Base-by-base conservation (phyloP, 257 asterid species). In the Fraxinus anomala region DNA sequence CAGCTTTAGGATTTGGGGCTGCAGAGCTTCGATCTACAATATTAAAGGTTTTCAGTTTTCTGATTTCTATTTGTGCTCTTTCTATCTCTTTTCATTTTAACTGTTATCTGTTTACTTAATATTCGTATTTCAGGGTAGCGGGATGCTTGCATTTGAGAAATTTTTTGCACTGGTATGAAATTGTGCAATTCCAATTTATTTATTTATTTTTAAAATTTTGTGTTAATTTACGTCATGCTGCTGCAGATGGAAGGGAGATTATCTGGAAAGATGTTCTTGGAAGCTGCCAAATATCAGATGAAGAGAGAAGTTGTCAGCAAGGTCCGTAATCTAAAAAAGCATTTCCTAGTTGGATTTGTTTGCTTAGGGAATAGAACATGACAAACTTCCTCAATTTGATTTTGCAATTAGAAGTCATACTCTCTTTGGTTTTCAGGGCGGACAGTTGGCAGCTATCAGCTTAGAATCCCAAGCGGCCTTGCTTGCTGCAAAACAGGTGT, bases 401-500 rank as follows among this genome's bases (percentile, higher is more conserved):
- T 31, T 68, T 30, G 33, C 82, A 30, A 63, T 68, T 39, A 74
- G 76, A 61, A 75, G n/a, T 42, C 54, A 26, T 61, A 23, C 69
- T 61, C 31, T 44, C 2, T 77, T 44, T 78, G 56, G 78, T 76
- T 87, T 82, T 47, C 87, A 96, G 98, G 97, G 97, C 51, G 98
- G 92, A 71, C 89, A 86, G 72, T 61, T 96, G 42, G 97, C 98
- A 36, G 93, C 97, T 77, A 77, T 91, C 81, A 86, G 89, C 86
- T 83, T 93, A 30, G 97, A 93, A 90, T 82, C 98, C 63, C 82
- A 91, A 75, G 84, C 82, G 54, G 96, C 96, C 30, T 80, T 93
- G 72, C 88, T 90, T 26, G 92, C 91, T 82, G 97, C 99, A 71
- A 90, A 87, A 79, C 90, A 96, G 99, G 98, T 95, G 76, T 70